Conservation (phyloP, 164 flowering plant species). For the Taxillus chinensis region DNA sequence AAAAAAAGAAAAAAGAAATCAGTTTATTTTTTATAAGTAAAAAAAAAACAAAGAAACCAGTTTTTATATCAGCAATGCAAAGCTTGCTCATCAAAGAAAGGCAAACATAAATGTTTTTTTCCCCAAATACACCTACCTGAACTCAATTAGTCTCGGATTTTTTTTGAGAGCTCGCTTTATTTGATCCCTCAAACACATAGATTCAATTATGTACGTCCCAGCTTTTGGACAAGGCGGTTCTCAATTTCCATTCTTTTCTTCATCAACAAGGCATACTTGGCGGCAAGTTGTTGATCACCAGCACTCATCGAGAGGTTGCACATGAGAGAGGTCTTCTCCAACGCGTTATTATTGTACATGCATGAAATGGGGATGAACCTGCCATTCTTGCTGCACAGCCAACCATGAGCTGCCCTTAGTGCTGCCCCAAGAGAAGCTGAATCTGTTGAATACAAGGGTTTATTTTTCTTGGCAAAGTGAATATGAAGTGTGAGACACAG, state of each 20-base stretch:
- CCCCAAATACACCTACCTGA: background rate
- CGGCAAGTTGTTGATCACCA: constrained; percentile 38
- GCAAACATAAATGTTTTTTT: background rate
- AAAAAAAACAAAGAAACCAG: too few species aligned
- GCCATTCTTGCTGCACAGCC: constrained; percentile 68
- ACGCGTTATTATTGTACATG: constrained; percentile 46
- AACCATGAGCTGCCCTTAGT: constrained; percentile 91
- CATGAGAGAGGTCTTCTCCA: constrained; percentile 59
- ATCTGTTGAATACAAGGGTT: constrained; percentile 31
- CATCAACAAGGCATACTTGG: constrained; percentile 56
- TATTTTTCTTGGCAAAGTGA: too few species aligned
- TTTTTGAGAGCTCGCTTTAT: too few species aligned
- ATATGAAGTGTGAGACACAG: background rate
- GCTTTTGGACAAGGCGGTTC: constrained; percentile 51
- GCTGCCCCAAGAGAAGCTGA: constrained; percentile 97
- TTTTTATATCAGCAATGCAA: too few species aligned
- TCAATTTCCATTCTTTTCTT: constrained; percentile 86
- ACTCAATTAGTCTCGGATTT: too few species aligned
- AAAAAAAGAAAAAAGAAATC: too few species aligned
- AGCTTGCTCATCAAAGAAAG: too few species aligned
- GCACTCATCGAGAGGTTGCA: constrained; percentile 56
- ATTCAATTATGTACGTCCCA: constrained; percentile 34
- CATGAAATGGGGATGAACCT: constrained; percentile 57
- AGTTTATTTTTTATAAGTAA: too few species aligned
- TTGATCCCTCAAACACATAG: too few species aligned